A percentile compares a stretch with the other conserved stretches of the same genome.
phyloP scores from a whole-genome alignment of 208 protist genomes.

The Trypanosoma platydactyli region DNA sequence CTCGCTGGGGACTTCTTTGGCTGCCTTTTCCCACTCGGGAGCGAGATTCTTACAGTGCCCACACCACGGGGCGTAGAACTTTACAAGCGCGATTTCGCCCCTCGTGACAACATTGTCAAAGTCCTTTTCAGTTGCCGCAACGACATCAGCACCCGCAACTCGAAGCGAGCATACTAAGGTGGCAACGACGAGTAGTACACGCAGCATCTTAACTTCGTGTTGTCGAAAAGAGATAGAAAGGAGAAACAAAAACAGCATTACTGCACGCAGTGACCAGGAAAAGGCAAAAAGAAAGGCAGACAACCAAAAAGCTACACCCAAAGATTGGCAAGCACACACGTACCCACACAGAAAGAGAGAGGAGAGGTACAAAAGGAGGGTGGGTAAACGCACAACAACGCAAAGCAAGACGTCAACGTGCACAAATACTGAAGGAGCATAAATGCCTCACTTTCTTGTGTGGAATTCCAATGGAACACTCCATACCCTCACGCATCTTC shows the following conservation, averaged over 20 bases:
- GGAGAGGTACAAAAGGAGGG: no score
- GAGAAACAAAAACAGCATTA: constrained; percentile 19
- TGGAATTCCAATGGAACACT: no score
- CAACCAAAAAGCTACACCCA: constrained; percentile 7
- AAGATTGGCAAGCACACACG: neutral
- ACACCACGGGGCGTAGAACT: constrained; percentile 96
- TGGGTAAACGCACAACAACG: no score
- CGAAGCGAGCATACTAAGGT: constrained; percentile 18
- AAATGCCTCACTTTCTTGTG: no score
- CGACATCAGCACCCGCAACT: constrained; percentile 47
- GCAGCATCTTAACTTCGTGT: constrained; percentile 16
- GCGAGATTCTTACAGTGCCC: constrained; percentile 94
- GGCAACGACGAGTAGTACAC: constrained; percentile 28
- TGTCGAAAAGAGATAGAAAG: constrained; percentile 11
- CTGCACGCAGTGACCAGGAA: neutral
- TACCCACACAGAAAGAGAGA: no score
- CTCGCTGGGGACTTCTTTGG: constrained; percentile 48
- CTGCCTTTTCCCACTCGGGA: constrained; percentile 82
- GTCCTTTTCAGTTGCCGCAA: constrained; percentile 52
- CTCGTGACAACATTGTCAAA: constrained; percentile 59
- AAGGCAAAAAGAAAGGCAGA: constrained; percentile 12
- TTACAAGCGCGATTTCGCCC: constrained; percentile 71
- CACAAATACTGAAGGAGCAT: no score
- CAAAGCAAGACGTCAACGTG: no score
- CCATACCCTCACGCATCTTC: no score